Evolutionary conservation across 768 basidiomycete species (phyloP).

Genomic region (Mycena vitilis): DNA sequence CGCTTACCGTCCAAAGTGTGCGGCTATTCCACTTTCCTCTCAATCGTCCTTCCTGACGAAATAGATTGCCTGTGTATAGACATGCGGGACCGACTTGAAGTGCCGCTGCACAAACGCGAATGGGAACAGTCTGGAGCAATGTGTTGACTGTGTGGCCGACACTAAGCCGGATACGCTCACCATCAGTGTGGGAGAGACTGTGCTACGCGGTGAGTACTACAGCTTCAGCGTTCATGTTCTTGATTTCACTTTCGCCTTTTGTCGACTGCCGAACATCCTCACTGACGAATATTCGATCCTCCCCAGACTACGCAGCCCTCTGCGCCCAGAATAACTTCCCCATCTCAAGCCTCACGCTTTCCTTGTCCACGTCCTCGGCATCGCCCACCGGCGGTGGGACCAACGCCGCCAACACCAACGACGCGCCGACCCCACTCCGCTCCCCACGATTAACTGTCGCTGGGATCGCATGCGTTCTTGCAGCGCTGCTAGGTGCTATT

Average conservation of each 20-base stretch:
- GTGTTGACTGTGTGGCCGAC: conserved; percentile 22
- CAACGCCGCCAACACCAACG: background rate
- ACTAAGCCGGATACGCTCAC: background rate
- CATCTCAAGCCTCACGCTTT: conserved; percentile 20
- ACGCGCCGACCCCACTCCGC: background rate
- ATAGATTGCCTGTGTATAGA: background rate
- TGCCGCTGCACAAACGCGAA: conserved; percentile 25
- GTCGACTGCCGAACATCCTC: background rate
- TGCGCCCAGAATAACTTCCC: conserved; percentile 8
- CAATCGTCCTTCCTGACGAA: background rate
- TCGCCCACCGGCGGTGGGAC: background rate
- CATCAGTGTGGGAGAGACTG: conserved; percentile 2
- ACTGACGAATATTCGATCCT: background rate
- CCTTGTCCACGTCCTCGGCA: conserved; percentile 2
- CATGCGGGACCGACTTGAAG: conserved; percentile 12
- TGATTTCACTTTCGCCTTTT: too few relatives aligned
- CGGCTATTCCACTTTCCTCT: background rate
- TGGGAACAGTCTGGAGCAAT: conserved; percentile 14
- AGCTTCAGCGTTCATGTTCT: background rate
- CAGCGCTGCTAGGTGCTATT: too few relatives aligned
- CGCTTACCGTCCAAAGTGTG: conserved; percentile 16
- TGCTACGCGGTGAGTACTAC: conserved; percentile 20
- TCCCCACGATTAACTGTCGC: background rate
- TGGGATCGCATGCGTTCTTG: background rate
- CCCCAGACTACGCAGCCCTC: conserved; percentile 4